Percentiles rank a stretch among this genome's conserved stretches.
These are phyloP conservation scores for Spathaspora gorwiae DNA, from an alignment of 805 yeast genomes.

Conservation along the genomic window DNA sequence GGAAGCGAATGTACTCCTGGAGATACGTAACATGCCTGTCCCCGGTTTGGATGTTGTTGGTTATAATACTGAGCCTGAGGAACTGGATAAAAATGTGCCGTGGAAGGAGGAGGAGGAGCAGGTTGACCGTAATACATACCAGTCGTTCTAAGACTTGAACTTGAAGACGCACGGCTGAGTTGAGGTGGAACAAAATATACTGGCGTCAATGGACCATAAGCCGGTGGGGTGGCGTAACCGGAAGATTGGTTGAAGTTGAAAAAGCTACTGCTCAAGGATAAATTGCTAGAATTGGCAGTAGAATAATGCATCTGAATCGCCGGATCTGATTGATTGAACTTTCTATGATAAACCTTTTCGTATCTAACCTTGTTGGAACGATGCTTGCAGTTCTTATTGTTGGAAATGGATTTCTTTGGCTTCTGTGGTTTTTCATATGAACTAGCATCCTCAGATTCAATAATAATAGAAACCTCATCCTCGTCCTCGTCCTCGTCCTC, in stretches of 20 bases:
- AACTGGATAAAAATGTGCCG: background rate
- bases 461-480: constrained; percentile 36
- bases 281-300: constrained; percentile 14
- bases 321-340: constrained; percentile 19
- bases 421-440: constrained; percentile 3
- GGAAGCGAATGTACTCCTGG: background rate
- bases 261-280: constrained; percentile 15
- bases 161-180: constrained; percentile 7
- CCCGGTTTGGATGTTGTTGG: constrained; percentile 2
- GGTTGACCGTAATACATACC: background rate
- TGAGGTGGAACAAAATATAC: constrained; percentile 7
- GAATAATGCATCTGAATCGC: constrained; percentile 12
- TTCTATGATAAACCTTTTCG: constrained; percentile 11
- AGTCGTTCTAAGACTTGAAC: background rate
- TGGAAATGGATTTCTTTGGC: background rate
- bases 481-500: constrained; percentile 30
- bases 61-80: background rate
- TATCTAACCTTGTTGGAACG: background rate
- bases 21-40: background rate
- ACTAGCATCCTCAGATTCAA: constrained; percentile 29
- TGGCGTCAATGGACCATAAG: background rate
- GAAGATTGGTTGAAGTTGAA: constrained; percentile 6
- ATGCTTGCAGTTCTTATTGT: background rate
- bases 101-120: background rate
- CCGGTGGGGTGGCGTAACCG: background rate